These are phyloP conservation scores for Paragyromitra xinjiangensis DNA, from an alignment of 495 filamentous ascomycete species.

Conservation along the genomic window DNA sequence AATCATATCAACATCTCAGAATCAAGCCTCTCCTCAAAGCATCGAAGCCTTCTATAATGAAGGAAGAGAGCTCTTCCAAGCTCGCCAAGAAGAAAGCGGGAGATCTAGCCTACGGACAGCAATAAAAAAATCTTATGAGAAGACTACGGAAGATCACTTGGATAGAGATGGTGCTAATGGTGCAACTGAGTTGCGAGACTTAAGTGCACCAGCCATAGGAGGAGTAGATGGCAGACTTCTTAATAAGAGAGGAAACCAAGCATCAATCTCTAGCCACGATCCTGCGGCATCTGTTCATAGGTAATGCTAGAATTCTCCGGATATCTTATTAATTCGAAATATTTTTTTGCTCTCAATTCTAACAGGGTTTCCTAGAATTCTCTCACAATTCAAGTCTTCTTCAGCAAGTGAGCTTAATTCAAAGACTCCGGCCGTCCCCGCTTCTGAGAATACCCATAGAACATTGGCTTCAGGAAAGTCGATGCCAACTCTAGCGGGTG, in stretches of 20 bases:
- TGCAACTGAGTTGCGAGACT: background rate
- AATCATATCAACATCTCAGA: constrained; percentile 5
- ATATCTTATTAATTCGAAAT: background rate
- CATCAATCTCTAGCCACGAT: background rate
- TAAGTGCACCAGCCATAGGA: background rate
- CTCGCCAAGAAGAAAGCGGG: constrained; percentile 33
- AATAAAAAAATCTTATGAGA: background rate
- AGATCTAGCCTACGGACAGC: constrained; percentile 1
- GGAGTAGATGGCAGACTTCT: background rate
- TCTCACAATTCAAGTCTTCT: constrained; percentile 12
- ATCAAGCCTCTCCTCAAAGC: constrained; percentile 33
- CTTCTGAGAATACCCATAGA: too few species aligned
- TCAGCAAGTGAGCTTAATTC: constrained; percentile 28
- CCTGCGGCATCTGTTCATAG: background rate
- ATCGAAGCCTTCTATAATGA: constrained; percentile 52
- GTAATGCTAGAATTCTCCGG: background rate
- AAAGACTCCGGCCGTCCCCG: background rate
- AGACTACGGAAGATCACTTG: background rate
- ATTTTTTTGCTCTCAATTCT: constrained; percentile 4
- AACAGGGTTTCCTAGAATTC: constrained; percentile 16
- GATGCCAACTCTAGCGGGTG: constrained; percentile 26
- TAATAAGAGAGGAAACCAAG: background rate
- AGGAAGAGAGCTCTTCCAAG: constrained; percentile 31
- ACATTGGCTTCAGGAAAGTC: constrained; percentile 17
- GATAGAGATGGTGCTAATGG: background rate